Base-by-base conservation (phyloP, 768 basidiomycete genomes). In the Tylopilus cervinicoccineus region DNA sequence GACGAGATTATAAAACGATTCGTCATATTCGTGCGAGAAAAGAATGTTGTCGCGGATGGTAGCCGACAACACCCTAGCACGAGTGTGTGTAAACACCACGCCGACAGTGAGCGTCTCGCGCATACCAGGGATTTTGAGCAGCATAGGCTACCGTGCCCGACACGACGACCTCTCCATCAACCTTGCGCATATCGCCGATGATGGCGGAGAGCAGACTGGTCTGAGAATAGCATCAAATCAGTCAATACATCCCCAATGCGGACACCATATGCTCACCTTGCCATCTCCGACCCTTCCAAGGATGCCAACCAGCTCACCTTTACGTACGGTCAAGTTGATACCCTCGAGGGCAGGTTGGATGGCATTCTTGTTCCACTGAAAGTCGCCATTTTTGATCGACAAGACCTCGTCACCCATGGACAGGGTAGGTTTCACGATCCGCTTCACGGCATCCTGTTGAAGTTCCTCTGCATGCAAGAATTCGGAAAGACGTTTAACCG, bases 261-360 rank as follows among this genome's bases (percentile, higher is more conserved):
- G 20, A 5, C 31, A 24, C 9, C 17, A 48, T 17, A 31, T 3
- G 17, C 66, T 44, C 51, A 84, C 87, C 78, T 98, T 98, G 46
- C 95, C 94, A 32, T 83, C 80, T 9, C 93, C 94, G 20, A 97
- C 93, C 19, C 89, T 83, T 14, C 95, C 95, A 16, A 95, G 76
- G 7, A 97, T 69, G 3, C 86, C 91, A 0, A 93, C 74, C 6
- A 97, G 68, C 56, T 96, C 88, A 7, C 94, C 93, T 63, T 91
- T 94, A 44, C 75, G 78, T 2, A 88, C 81, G 0, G 73, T 74
- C 19, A 98, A 56, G 57, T 84, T 80, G 55, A 97, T 84, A 44
- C 81, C 83, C 61, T 90, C 84, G 9, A 98, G 75, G 0, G 83
- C 83, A 4, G 65, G 51, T 1, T 90, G 80, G 34, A 78, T 71